Evolutionary conservation across 768 basidiomycete genomes (phyloP).

Genomic region (Ephemerocybe angulata): DNA sequence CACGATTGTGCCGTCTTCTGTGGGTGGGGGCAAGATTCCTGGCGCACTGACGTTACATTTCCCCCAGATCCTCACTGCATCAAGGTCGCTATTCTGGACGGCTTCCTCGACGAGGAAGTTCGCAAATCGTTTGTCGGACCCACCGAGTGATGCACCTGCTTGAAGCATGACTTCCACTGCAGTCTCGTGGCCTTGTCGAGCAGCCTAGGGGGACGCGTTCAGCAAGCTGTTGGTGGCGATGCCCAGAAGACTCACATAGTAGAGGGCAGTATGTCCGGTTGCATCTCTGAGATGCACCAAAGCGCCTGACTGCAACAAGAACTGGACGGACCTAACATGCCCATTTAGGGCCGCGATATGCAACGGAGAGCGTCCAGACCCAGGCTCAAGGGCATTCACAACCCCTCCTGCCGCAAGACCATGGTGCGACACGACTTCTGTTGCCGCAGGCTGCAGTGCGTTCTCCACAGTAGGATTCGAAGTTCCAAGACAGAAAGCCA

Average conservation of each 20-base stretch:
- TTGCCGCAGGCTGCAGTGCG: slow-evolving; percentile 17
- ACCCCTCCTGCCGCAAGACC: slow-evolving; percentile 60
- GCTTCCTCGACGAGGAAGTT: slow-evolving; percentile 39
- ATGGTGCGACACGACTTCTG: slow-evolving; percentile 26
- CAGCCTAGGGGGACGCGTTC: slow-evolving; percentile 46
- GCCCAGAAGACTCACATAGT: slow-evolving; percentile 53
- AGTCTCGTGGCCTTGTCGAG: slow-evolving; percentile 61
- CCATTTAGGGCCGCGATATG: slow-evolving; percentile 79
- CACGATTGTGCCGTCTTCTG: no score
- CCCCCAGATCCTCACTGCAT: slow-evolving; percentile 48
- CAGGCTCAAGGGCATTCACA: slow-evolving; percentile 66
- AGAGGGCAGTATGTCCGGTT: slow-evolving; percentile 80
- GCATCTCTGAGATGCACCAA: slow-evolving; percentile 78
- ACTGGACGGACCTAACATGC: slow-evolving; percentile 36
- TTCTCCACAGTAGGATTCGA: slow-evolving; percentile 18
- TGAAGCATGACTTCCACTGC: slow-evolving; percentile 63
- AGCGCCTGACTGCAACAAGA: slow-evolving; percentile 69
- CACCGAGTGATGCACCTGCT: slow-evolving; percentile 72
- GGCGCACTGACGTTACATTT: slow-evolving; percentile 47
- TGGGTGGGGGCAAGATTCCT: no score
- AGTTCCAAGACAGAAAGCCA: slow-evolving; percentile 56
- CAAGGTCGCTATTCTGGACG: slow-evolving; percentile 39
- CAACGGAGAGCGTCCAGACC: slow-evolving; percentile 71
- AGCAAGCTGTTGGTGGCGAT: neutral
- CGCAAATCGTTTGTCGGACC: slow-evolving; percentile 62